Evolutionary conservation across 768 basidiomycete genomes (phyloP).

Genomic region (Trametes maxima): DNA sequence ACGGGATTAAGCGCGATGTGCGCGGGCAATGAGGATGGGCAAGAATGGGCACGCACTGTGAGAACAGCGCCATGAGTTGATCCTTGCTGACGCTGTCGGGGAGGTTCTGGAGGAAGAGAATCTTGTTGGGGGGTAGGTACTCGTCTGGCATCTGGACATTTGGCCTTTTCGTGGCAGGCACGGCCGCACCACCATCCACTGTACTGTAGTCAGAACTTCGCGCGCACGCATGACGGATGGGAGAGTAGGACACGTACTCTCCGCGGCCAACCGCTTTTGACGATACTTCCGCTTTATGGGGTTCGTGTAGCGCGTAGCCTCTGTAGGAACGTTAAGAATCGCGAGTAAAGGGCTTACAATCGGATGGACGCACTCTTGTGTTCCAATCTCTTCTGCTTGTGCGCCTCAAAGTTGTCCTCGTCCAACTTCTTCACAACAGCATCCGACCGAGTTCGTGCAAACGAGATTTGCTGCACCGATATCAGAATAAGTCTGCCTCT

Average conservation of each 20-base stretch:
- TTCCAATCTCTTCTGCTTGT: slow-evolving; percentile 72
- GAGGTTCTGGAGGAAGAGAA: slow-evolving; percentile 96
- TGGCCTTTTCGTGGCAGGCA: slow-evolving; percentile 72
- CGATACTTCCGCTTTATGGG: slow-evolving; percentile 86
- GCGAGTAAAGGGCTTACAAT: not conserved
- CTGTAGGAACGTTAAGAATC: slow-evolving; percentile 41
- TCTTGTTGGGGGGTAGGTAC: slow-evolving; percentile 98
- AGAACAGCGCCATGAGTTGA: slow-evolving; percentile 86
- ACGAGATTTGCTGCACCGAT: slow-evolving; percentile 85
- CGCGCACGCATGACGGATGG: not conserved
- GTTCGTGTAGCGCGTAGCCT: slow-evolving; percentile 82
- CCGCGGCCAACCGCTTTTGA: slow-evolving; percentile 78
- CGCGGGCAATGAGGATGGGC: not conserved
- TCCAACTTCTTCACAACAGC: slow-evolving; percentile 82
- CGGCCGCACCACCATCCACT: slow-evolving; percentile 73
- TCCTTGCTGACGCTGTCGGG: slow-evolving; percentile 94
- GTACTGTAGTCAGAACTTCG: slow-evolving; percentile 1
- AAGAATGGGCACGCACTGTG: slow-evolving; percentile 62
- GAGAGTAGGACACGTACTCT: slow-evolving; percentile 51
- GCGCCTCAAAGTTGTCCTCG: slow-evolving; percentile 65
- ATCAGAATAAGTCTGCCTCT: not conserved
- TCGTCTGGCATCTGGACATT: slow-evolving; percentile 99
- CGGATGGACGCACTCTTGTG: slow-evolving; percentile 74
- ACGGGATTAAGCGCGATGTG: not conserved
- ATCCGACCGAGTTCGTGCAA: slow-evolving; percentile 87